Percentiles rank a stretch among this genome's conserved stretches.
Evolutionary conservation across 495 filamentous ascomycete genomes (phyloP).

Genomic region (Penicillium maclennaniae): DNA sequence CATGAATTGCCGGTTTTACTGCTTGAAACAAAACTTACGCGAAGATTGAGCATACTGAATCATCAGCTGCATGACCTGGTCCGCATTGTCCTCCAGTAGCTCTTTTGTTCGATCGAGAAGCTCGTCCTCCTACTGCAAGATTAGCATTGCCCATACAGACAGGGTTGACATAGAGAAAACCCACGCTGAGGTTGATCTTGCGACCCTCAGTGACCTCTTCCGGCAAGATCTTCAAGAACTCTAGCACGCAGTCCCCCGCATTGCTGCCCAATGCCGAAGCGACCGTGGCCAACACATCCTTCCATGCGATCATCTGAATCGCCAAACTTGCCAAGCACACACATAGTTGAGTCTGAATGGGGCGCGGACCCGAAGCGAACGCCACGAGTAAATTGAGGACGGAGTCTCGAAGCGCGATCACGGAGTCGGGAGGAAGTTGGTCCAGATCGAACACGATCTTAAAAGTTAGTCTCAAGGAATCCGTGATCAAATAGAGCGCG

Average conservation of each 20-base stretch:
- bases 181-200: slow-evolving; percentile 96
- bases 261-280: slow-evolving; percentile 74
- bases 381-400: slow-evolving; percentile 71
- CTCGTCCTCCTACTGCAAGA: slow-evolving; percentile 78
- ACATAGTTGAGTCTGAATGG: slow-evolving; percentile 89
- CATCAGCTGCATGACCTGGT: slow-evolving; percentile 77
- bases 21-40: slow-evolving; percentile 48
- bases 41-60: slow-evolving; percentile 89
- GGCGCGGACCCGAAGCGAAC: slow-evolving; percentile 79
- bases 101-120: slow-evolving; percentile 75
- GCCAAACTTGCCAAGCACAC: slow-evolving; percentile 91
- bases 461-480: slow-evolving; percentile 19
- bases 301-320: slow-evolving; percentile 95
- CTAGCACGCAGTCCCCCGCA: slow-evolving; percentile 78
- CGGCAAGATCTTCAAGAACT: slow-evolving; percentile 92
- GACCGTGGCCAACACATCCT: slow-evolving; percentile 81
- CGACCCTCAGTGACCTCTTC: slow-evolving; percentile 99
- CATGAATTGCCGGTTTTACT: neutral
- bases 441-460: slow-evolving; percentile 81
- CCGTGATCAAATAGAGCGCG: neutral
- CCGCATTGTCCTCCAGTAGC: slow-evolving; percentile 83
- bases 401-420: slow-evolving; percentile 74
- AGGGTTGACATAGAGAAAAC: slow-evolving; percentile 38
- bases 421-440: slow-evolving; percentile 74
- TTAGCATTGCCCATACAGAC: neutral